phyloP scores from a whole-genome alignment of 148 eudicot genomes.

The Vaccinium vitisidaea region DNA sequence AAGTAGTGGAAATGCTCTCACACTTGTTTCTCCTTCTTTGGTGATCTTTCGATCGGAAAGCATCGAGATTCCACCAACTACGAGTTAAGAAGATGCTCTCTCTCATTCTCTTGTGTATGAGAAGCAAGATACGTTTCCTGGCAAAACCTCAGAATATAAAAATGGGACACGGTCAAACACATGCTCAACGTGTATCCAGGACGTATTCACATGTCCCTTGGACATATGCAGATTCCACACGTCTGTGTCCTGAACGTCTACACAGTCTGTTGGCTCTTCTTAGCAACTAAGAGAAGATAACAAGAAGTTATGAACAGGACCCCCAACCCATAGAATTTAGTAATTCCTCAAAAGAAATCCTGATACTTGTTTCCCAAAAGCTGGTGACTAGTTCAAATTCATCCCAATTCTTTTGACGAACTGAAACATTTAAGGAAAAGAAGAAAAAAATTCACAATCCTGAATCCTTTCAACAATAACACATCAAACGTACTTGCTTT shows the following conservation, averaged over 20 bases:
- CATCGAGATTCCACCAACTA: not conserved
- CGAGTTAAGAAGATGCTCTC: not conserved
- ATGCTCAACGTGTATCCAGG: not conserved
- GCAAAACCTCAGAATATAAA: not conserved
- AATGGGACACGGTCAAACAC: not conserved
- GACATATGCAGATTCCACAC: not conserved
- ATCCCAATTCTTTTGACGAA: not conserved
- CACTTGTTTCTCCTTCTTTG: not conserved
- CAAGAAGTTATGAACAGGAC: not conserved
- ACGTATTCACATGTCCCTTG: not conserved
- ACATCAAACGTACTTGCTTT: slow-evolving; percentile 56
- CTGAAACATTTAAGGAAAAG: not conserved
- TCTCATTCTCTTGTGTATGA: not conserved
- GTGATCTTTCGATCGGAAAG: not conserved
- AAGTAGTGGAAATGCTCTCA: too few species aligned
- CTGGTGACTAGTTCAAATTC: not conserved
- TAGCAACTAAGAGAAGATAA: not conserved
- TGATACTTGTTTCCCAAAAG: not conserved
- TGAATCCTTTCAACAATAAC: not conserved
- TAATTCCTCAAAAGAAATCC: not conserved
- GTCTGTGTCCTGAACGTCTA: not conserved
- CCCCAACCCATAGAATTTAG: not conserved
- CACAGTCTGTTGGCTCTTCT: not conserved
- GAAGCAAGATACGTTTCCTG: not conserved
- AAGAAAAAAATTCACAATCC: not conserved